These are phyloP conservation scores for Malus domestica DNA, from an alignment of 306 rosid genomes.

Conservation along the genomic window DNA sequence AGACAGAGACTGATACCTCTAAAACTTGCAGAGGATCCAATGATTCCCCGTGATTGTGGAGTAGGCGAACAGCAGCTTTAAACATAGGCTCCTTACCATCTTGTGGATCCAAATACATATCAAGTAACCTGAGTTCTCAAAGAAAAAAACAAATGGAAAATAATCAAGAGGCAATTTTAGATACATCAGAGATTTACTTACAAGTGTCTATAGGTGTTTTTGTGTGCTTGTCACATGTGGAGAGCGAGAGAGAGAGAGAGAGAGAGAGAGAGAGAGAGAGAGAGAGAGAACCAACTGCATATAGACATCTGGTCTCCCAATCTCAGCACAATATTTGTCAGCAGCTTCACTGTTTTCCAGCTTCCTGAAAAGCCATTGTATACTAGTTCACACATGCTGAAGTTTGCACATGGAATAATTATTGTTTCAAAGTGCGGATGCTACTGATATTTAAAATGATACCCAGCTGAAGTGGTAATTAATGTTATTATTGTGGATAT, in stretches of 20 bases:
- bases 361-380: slow-evolving; percentile 50
- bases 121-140: slow-evolving; percentile 67
- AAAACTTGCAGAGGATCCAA: slow-evolving; percentile 89
- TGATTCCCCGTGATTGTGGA: slow-evolving; percentile 97
- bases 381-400: neutral
- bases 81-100: slow-evolving; percentile 99
- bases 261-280: slow-evolving; percentile 10
- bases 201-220: neutral
- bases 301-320: slow-evolving; percentile 95
- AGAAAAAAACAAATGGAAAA: slow-evolving; percentile 9
- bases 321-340: slow-evolving; percentile 96
- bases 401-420: too few relatives aligned
- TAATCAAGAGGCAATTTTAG: neutral
- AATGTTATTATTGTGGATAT: neutral
- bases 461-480: neutral
- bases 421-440: too few relatives aligned
- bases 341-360: slow-evolving; percentile 97
- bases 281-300: slow-evolving; percentile 69
- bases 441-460: neutral
- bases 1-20: slow-evolving; percentile 51
- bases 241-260: neutral
- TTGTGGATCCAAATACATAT: slow-evolving; percentile 98
- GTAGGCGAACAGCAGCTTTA: slow-evolving; percentile 95
- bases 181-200: neutral
- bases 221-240: neutral